phyloP scores from a whole-genome alignment of 306 rosid species.

The Cyamopsis tetragonoloba region DNA sequence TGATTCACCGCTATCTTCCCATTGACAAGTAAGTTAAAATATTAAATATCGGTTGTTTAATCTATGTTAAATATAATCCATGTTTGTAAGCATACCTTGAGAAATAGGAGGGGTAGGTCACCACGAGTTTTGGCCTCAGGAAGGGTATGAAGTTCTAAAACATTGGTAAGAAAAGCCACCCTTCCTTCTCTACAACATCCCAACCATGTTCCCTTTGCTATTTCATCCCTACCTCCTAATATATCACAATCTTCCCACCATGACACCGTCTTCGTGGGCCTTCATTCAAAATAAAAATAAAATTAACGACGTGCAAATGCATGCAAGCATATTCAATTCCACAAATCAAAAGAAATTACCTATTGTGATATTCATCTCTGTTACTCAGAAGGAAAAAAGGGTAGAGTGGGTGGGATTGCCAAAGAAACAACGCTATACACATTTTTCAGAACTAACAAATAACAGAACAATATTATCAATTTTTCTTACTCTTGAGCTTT shows the following conservation, averaged over 20 bases:
- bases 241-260: slow-evolving; percentile 80
- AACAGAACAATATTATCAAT: not conserved
- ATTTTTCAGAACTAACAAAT: slow-evolving; percentile 18
- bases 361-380: slow-evolving; percentile 52
- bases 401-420: slow-evolving; percentile 66
- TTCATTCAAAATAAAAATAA: slow-evolving; percentile 6
- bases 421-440: slow-evolving; percentile 67
- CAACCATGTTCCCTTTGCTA: slow-evolving; percentile 70
- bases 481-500: not conserved
- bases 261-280: slow-evolving; percentile 40
- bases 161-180: too few relatives aligned
- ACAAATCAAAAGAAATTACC: slow-evolving; percentile 30
- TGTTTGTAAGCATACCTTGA: too few relatives aligned
- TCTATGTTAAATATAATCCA: too few relatives aligned
- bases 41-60: too few relatives aligned
- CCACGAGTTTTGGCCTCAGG: slow-evolving; percentile 61
- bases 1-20: too few relatives aligned
- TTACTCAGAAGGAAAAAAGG: slow-evolving; percentile 53
- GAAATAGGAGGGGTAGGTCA: slow-evolving; percentile 54
- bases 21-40: too few relatives aligned
- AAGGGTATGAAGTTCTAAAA: slow-evolving; percentile 45
- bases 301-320: not conserved
- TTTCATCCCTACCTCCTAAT: slow-evolving; percentile 66
- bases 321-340: not conserved
- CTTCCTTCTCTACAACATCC: slow-evolving; percentile 58